Percentiles rank a stretch among this genome's conserved stretches.
Conservation (phyloP, 345 rosid species). For the Capsella bursapastoris region DNA sequence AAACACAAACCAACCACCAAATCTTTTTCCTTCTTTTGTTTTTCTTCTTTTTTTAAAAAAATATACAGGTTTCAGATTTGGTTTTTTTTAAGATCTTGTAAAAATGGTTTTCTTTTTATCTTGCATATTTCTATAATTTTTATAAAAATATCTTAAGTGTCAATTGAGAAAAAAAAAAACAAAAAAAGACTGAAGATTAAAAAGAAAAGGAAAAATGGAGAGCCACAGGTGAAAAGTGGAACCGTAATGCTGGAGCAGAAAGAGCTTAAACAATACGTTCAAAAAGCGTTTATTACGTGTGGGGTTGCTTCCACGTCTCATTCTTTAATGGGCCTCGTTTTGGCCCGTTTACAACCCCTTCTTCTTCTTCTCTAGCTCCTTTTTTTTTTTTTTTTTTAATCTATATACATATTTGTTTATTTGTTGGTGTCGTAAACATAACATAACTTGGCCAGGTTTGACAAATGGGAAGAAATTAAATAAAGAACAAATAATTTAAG, state of each 20-base stretch:
- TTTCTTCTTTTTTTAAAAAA: not conserved
- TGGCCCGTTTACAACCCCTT: conserved; percentile 28
- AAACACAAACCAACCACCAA: conserved; percentile 37
- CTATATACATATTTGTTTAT: not conserved
- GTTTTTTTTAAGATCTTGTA: no score
- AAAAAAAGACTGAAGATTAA: not conserved
- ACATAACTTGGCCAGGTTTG: conserved; percentile 25
- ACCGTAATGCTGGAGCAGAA: conserved; percentile 18
- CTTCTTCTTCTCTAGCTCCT: not conserved
- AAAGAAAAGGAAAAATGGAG: not conserved
- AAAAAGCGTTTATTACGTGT: conserved; percentile 29
- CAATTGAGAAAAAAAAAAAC: not conserved
- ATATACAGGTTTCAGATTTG: no score
- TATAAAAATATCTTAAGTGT: not conserved
- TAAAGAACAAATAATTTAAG: not conserved
- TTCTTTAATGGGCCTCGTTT: conserved; percentile 37
- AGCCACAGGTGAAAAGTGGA: conserved; percentile 6
- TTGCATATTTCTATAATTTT: no score
- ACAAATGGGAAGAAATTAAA: not conserved
- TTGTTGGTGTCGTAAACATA: not conserved
- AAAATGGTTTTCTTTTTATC: no score
- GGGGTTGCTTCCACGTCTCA: conserved; percentile 27
- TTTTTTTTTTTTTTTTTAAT: not conserved
- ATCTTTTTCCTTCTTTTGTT: conserved; percentile 12
- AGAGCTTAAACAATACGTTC: conserved; percentile 23